Conservation (phyloP, 495 filamentous ascomycete genomes). For the Hypomontagnella monticulosa region DNA sequence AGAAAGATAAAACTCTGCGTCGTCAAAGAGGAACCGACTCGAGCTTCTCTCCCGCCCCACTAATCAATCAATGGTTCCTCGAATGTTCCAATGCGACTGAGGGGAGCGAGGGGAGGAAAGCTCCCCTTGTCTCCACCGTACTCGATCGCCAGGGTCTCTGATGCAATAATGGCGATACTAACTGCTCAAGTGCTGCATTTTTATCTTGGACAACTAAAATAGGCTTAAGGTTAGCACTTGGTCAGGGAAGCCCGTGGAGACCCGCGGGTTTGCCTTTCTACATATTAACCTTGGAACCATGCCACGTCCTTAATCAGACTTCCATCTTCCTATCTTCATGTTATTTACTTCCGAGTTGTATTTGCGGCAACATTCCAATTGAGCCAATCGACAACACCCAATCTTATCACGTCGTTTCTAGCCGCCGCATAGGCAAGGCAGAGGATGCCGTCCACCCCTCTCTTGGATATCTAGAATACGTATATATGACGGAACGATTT, state of each 20-base stretch:
- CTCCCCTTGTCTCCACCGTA: conserved; percentile 21
- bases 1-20: conserved; percentile 12
- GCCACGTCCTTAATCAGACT: conserved; percentile 15
- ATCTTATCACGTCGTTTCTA: background rate
- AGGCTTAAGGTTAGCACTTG: conserved; percentile 23
- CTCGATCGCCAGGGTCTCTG: conserved; percentile 34
- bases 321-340: background rate
- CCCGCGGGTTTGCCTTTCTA: conserved; percentile 20
- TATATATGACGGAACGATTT: conserved; percentile 1
- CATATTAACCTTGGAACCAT: conserved; percentile 11
- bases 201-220: conserved; percentile 26
- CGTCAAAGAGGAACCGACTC: conserved; percentile 8
- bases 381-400: conserved; percentile 21
- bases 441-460: conserved; percentile 19
- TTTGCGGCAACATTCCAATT: conserved; percentile 26
- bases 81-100: conserved; percentile 24
- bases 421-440: background rate
- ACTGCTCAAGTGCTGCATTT: conserved; percentile 29
- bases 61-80: conserved; percentile 7
- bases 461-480: conserved; percentile 18
- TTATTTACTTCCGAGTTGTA: background rate
- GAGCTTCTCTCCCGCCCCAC: conserved; percentile 15
- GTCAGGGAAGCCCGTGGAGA: conserved; percentile 1
- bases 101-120: conserved; percentile 5
- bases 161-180: conserved; percentile 38